Evolutionary conservation across 2,329 filamentous ascomycete species (phyloP).

Genomic region (Calonectria pteridis): DNA sequence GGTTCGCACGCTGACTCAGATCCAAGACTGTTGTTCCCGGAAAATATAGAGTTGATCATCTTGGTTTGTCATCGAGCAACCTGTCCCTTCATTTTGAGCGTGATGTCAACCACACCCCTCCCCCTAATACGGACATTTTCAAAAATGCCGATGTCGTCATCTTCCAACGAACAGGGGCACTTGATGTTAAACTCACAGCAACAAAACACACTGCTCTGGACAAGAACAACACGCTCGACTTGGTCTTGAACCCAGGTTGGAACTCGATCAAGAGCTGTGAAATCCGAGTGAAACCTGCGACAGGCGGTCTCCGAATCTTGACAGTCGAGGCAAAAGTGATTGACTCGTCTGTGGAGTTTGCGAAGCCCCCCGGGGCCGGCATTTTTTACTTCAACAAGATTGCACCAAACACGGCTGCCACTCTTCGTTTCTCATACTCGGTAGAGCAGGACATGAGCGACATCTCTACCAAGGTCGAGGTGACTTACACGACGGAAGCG

Average conservation of each 20-base stretch:
- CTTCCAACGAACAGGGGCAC: slow-evolving; percentile 76
- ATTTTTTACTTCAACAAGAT: slow-evolving; percentile 65
- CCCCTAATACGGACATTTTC: slow-evolving; percentile 64
- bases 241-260: slow-evolving; percentile 80
- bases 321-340: slow-evolving; percentile 70
- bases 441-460: slow-evolving; percentile 81
- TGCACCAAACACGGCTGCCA: slow-evolving; percentile 59
- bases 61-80: slow-evolving; percentile 74
- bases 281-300: slow-evolving; percentile 72
- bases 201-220: slow-evolving; percentile 83
- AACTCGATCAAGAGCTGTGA: slow-evolving; percentile 74
- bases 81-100: slow-evolving; percentile 76
- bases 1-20: not conserved
- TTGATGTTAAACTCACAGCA: slow-evolving; percentile 76
- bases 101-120: slow-evolving; percentile 61
- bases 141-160: slow-evolving; percentile 74
- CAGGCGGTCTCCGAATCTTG: slow-evolving; percentile 73
- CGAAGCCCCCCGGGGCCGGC: slow-evolving; percentile 66
- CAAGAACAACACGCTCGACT: slow-evolving; percentile 80
- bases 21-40: slow-evolving; percentile 75
- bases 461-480: slow-evolving; percentile 81
- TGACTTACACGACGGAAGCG: slow-evolving; percentile 76
- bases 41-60: slow-evolving; percentile 79
- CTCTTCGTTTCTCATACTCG: slow-evolving; percentile 82
- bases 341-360: slow-evolving; percentile 55